Conservation (phyloP, 176 grass and related monocot genomes). For the Oryza rufipogon region DNA sequence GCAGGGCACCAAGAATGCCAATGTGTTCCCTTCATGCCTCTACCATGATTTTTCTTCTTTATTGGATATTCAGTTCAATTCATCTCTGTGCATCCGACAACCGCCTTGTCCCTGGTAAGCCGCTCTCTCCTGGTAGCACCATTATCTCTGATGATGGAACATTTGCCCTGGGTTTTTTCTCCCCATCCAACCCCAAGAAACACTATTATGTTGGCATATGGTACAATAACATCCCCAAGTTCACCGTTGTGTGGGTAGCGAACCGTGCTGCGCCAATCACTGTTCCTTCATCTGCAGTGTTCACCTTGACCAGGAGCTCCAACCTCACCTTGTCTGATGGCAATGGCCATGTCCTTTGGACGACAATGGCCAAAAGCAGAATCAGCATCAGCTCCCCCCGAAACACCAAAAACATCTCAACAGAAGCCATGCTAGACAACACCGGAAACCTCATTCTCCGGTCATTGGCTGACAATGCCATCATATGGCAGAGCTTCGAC, state of each 20-base stretch:
- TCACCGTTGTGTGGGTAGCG: conserved; percentile 49
- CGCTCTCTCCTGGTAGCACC: conserved; percentile 15
- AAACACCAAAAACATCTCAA: neutral
- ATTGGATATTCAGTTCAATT: conserved; percentile 25
- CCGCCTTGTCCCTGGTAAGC: conserved; percentile 33
- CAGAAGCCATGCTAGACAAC: conserved; percentile 39
- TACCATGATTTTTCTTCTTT: conserved; percentile 29
- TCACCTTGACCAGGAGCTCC: conserved; percentile 18
- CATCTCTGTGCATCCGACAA: conserved; percentile 30
- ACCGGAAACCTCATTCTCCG: conserved; percentile 49
- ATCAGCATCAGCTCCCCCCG: neutral
- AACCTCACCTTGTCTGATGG: conserved; percentile 32
- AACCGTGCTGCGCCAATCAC: conserved; percentile 51
- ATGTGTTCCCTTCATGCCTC: neutral
- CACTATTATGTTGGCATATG: conserved; percentile 52
- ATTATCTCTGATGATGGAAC: conserved; percentile 49
- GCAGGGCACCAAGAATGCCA: neutral
- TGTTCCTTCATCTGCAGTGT: conserved; percentile 22
- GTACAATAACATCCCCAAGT: conserved; percentile 47
- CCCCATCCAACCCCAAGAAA: conserved; percentile 36
- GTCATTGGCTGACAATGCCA: neutral
- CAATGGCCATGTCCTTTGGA: conserved; percentile 40
- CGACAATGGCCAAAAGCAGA: conserved; percentile 9
- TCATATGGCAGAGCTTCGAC: conserved; percentile 70
- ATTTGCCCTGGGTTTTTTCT: conserved; percentile 64